phyloP scores from a whole-genome alignment of 192 early-diverging fungal species.

The Dissophora ornata region DNA sequence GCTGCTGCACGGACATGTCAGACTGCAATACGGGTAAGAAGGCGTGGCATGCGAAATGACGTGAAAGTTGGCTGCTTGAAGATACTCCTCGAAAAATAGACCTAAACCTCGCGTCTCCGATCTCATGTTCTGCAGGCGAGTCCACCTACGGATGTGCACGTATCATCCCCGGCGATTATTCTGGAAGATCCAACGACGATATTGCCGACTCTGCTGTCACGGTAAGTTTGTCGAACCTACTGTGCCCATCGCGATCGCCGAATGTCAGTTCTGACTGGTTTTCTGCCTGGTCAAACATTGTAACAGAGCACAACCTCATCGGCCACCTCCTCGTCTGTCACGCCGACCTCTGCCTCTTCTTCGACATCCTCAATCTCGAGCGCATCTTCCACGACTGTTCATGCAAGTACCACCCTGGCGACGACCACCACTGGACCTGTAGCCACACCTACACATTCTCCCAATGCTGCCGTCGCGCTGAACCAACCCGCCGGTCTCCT shows the following conservation, averaged over 20 bases:
- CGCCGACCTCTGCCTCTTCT: background rate
- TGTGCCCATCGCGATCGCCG: too few relatives aligned
- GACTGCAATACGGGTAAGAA: slow-evolving; percentile 57
- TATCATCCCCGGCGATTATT: slow-evolving; percentile 62
- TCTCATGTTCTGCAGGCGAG: slow-evolving; percentile 27
- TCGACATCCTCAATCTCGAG: background rate
- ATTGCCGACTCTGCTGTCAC: background rate
- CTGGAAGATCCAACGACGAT: slow-evolving; percentile 22
- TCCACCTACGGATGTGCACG: slow-evolving; percentile 56
- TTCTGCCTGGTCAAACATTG: too few relatives aligned
- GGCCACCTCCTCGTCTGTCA: background rate
- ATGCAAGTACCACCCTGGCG: background rate
- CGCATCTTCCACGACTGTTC: background rate
- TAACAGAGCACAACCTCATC: slow-evolving; percentile 13
- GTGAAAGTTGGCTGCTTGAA: background rate
- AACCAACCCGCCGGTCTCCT: slow-evolving; percentile 5
- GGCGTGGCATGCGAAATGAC: too few relatives aligned
- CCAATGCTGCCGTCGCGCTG: slow-evolving; percentile 8
- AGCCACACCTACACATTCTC: background rate
- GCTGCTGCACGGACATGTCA: slow-evolving; percentile 57
- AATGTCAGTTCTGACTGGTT: too few relatives aligned
- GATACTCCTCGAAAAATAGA: too few relatives aligned
- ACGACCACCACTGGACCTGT: background rate
- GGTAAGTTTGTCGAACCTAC: background rate
- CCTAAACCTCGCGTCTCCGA: background rate